These are phyloP conservation scores for Amylocarpus encephaloides DNA, from an alignment of 2,329 filamentous ascomycete species.

Conservation along the genomic window DNA sequence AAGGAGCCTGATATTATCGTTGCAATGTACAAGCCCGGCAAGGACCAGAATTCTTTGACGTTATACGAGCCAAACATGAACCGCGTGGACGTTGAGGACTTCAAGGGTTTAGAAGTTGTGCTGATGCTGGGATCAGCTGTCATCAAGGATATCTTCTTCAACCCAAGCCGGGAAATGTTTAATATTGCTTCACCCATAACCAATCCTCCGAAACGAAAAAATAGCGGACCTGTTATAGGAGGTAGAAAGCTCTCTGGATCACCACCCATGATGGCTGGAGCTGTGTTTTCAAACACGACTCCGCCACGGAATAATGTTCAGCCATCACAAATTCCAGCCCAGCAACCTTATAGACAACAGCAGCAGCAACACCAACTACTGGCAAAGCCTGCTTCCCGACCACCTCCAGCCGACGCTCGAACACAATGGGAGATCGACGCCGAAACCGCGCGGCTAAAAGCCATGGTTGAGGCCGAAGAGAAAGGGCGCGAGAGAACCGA, in stretches of 20 bases:
- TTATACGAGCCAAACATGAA: constrained; percentile 91
- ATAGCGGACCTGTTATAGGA: constrained; percentile 24
- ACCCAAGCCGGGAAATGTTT: constrained; percentile 67
- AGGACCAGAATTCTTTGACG: constrained; percentile 57
- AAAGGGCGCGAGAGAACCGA: constrained; percentile 49
- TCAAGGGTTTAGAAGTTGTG: constrained; percentile 84
- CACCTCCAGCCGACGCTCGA: constrained; percentile 25
- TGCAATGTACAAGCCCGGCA: constrained; percentile 72
- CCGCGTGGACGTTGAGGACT: constrained; percentile 86
- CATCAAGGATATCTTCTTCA: constrained; percentile 59
- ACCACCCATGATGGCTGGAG: constrained; percentile 27
- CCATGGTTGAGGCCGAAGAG: constrained; percentile 39
- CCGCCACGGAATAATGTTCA: constrained; percentile 12
- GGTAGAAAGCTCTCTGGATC: constrained; percentile 14
- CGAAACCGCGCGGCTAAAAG: constrained; percentile 68
- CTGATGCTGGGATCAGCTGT: constrained; percentile 58
- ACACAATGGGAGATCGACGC: constrained; percentile 52
- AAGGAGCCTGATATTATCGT: constrained; percentile 94
- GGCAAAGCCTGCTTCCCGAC: constrained; percentile 6
- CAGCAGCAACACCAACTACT: constrained; percentile 14
- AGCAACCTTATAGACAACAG: constrained; percentile 12
- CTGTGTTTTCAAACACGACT: constrained; percentile 4
- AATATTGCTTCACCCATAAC: constrained; percentile 52
- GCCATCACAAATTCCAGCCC: constrained; percentile 20
- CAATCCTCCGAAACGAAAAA: constrained; percentile 22